phyloP scores from a whole-genome alignment of 1,139 yeast genomes.

The Spencermartinsiella ligniputridi region DNA sequence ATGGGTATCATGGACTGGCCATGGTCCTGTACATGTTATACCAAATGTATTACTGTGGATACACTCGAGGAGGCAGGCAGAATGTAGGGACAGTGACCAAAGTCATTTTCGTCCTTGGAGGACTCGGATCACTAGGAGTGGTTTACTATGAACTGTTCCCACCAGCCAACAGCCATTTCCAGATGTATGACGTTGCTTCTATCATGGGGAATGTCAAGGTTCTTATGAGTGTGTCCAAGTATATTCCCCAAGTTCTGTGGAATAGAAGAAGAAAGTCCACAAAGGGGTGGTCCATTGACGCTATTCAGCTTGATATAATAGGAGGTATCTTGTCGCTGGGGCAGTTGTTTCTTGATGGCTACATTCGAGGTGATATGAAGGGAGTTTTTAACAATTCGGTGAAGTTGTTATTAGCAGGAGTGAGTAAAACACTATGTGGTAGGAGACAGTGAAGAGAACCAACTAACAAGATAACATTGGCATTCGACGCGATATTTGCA shows the following conservation, averaged over 20 bases:
- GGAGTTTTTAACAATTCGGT: slow-evolving; percentile 35
- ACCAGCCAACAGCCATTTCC: slow-evolving; percentile 22
- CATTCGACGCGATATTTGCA: slow-evolving; percentile 32
- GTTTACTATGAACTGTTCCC: slow-evolving; percentile 26
- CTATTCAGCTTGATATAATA: slow-evolving; percentile 43
- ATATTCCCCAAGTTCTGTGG: slow-evolving; percentile 56
- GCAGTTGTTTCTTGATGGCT: slow-evolving; percentile 45
- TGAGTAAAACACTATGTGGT: slow-evolving; percentile 9
- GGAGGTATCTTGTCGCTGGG: slow-evolving; percentile 51
- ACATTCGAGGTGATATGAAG: slow-evolving; percentile 27
- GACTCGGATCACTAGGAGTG: slow-evolving; percentile 18
- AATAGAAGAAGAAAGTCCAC: slow-evolving; percentile 52
- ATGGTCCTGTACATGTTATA: slow-evolving; percentile 34
- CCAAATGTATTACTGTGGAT: slow-evolving; percentile 38
- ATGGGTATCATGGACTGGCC: slow-evolving; percentile 41
- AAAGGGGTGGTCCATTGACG: slow-evolving; percentile 52
- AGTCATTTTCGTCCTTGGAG: slow-evolving; percentile 17
- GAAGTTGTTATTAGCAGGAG: slow-evolving; percentile 31
- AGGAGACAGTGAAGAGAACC: background rate
- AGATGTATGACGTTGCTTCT: slow-evolving; percentile 38
- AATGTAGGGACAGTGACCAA: slow-evolving; percentile 25
- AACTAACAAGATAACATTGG: slow-evolving; percentile 23
- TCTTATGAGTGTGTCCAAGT: slow-evolving; percentile 51
- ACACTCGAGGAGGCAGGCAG: slow-evolving; percentile 30
- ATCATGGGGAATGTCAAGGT: slow-evolving; percentile 50